phyloP scores from a whole-genome alignment of 2,329 filamentous ascomycete genomes.

The Dactylonectria estremocensis region DNA sequence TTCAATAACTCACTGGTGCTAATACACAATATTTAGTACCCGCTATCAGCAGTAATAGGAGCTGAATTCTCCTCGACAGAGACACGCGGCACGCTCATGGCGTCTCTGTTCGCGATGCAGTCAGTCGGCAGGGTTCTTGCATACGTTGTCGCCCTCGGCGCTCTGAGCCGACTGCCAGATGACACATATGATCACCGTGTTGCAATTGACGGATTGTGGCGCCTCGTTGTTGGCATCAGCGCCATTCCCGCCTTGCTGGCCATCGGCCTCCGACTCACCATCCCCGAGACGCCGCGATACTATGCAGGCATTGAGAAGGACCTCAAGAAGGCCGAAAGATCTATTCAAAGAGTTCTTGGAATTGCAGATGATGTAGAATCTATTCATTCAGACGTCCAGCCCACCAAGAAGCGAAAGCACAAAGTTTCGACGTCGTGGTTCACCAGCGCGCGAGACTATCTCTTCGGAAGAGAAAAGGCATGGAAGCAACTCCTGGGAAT shows the following conservation, averaged over 20 bases:
- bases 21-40: slow-evolving; percentile 46
- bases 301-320: slow-evolving; percentile 33
- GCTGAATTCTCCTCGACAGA: slow-evolving; percentile 49
- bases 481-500: slow-evolving; percentile 50
- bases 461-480: slow-evolving; percentile 26
- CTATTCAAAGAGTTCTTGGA: background rate
- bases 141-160: slow-evolving; percentile 67
- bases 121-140: slow-evolving; percentile 62
- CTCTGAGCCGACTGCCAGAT: slow-evolving; percentile 46
- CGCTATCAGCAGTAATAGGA: slow-evolving; percentile 49
- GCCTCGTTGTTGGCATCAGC: slow-evolving; percentile 64
- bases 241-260: slow-evolving; percentile 63
- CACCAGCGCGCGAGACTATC: slow-evolving; percentile 3
- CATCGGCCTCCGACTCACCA: slow-evolving; percentile 48
- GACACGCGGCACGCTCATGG: slow-evolving; percentile 46
- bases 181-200: slow-evolving; percentile 47
- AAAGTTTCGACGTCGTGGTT: background rate
- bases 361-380: background rate
- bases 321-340: background rate
- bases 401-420: background rate
- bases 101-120: slow-evolving; percentile 49
- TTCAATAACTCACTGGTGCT: background rate
- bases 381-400: background rate
- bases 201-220: slow-evolving; percentile 61
- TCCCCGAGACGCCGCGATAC: slow-evolving; percentile 64